phyloP scores from a whole-genome alignment of 1,284 basidiomycete genomes.

The Boletus mariae region DNA sequence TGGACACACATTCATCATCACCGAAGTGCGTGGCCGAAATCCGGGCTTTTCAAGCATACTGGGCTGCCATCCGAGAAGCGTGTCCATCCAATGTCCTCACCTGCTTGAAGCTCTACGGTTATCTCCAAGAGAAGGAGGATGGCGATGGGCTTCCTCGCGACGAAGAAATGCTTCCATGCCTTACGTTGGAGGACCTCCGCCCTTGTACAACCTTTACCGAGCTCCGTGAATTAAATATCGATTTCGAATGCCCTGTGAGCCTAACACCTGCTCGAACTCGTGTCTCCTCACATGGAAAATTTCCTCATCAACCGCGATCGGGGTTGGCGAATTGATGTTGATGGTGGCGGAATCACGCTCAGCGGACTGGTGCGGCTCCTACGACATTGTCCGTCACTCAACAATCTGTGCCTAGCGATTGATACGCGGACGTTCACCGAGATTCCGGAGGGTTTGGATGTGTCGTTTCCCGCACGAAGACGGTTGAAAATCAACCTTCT shows the following conservation, averaged over 20 bases:
- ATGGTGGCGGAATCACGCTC: neutral
- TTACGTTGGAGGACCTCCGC: neutral
- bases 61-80: neutral
- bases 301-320: neutral
- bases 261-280: neutral
- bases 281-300: neutral
- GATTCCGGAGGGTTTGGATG: neutral
- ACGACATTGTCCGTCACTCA: neutral
- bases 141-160: no score
- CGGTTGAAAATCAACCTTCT: slow-evolving; percentile 4
- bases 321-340: neutral
- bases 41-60: neutral
- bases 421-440: neutral
- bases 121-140: neutral
- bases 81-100: neutral
- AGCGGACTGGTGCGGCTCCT: neutral
- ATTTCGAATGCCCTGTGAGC: neutral
- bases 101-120: neutral
- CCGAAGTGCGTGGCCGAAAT: slow-evolving; percentile 32
- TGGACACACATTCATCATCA: slow-evolving; percentile 49
- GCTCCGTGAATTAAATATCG: neutral
- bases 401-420: neutral
- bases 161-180: neutral
- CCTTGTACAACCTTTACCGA: neutral
- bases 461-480: neutral